phyloP scores from a whole-genome alignment of 768 basidiomycete genomes.

The Termitomyces sp. region DNA sequence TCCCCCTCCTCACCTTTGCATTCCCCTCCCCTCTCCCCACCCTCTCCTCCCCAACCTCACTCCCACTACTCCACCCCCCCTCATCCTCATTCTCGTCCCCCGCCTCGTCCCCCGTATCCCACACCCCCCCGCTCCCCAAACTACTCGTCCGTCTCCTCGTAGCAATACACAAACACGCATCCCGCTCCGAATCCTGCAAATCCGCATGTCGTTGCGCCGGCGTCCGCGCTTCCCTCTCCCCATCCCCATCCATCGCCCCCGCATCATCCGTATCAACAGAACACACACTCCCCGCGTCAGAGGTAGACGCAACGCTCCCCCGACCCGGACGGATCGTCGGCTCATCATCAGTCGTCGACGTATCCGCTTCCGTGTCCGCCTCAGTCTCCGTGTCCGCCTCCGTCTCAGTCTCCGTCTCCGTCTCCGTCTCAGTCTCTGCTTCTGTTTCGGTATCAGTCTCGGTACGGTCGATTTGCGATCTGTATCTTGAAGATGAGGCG shows the following conservation, averaged over 20 bases:
- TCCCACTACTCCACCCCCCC: slow-evolving; percentile 19
- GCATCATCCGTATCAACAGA: slow-evolving; percentile 4
- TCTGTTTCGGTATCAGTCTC: slow-evolving; percentile 15
- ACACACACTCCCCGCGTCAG: slow-evolving; percentile 13
- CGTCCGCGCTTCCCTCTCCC: slow-evolving; percentile 15
- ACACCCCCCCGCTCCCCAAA: slow-evolving; percentile 13
- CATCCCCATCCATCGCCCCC: neutral
- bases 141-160: slow-evolving; percentile 14
- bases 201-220: neutral
- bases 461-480: slow-evolving; percentile 15
- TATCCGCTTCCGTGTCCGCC: slow-evolving; percentile 49
- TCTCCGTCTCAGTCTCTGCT: slow-evolving; percentile 20
- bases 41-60: slow-evolving; percentile 21
- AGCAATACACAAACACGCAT: neutral
- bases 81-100: slow-evolving; percentile 28
- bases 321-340: slow-evolving; percentile 63
- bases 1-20: neutral
- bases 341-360: slow-evolving; percentile 71
- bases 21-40: slow-evolving; percentile 19
- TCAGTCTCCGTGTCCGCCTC: slow-evolving; percentile 67
- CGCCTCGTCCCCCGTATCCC: slow-evolving; percentile 28
- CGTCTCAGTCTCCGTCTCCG: slow-evolving; percentile 37
- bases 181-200: too few species aligned
- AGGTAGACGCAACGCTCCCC: slow-evolving; percentile 17
- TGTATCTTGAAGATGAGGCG: neutral